Evolutionary conservation across 2,329 filamentous ascomycete species (phyloP).

Genomic region (Epichloe coenophiala): DNA sequence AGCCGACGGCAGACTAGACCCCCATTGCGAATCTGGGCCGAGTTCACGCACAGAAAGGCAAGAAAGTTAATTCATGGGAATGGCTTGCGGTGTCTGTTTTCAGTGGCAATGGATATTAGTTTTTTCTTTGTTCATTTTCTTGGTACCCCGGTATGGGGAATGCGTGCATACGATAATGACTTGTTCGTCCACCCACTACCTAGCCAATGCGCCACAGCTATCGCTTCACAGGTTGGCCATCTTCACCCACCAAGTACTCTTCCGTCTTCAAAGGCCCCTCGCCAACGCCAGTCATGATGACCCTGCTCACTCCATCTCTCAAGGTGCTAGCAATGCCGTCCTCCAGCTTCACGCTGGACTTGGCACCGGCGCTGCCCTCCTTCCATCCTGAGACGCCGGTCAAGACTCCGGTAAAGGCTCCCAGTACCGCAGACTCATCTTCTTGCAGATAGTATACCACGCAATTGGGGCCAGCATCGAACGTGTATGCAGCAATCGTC

Average conservation of each 20-base stretch:
- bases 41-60: not conserved
- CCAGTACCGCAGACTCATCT: conserved; percentile 59
- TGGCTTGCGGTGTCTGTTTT: too few relatives aligned
- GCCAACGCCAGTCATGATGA: conserved; percentile 85
- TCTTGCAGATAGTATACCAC: conserved; percentile 90
- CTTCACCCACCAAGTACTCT: conserved; percentile 59
- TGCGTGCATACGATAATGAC: not conserved
- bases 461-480: conserved; percentile 92
- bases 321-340: conserved; percentile 51
- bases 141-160: not conserved
- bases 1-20: not conserved
- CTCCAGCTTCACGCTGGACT: conserved; percentile 45
- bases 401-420: conserved; percentile 60
- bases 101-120: not conserved
- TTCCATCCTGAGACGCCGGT: conserved; percentile 59
- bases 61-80: not conserved
- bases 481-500: conserved; percentile 84
- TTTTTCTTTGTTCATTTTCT: not conserved
- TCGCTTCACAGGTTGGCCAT: conserved; percentile 36
- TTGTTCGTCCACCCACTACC: not conserved
- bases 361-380: conserved; percentile 38
- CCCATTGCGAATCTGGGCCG: not conserved
- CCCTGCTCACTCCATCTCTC: conserved; percentile 67
- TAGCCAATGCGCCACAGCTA: conserved; percentile 4
- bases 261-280: conserved; percentile 75